Conservation (phyloP, 495 filamentous ascomycete genomes). For the Lophium mytilinum region DNA sequence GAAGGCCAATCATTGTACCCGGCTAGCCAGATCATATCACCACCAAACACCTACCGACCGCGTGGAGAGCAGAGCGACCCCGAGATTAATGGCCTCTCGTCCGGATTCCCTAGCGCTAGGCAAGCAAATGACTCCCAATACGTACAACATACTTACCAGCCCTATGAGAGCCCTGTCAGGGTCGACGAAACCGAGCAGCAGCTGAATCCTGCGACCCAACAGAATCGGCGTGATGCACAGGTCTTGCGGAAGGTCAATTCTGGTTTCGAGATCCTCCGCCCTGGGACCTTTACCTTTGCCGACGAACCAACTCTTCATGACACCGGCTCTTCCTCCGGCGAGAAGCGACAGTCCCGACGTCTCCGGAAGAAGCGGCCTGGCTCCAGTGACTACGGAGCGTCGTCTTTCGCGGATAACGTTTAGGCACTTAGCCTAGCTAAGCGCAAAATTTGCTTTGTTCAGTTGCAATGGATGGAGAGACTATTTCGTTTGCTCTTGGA, state of each 20-base stretch:
- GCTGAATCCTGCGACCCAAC: constrained; percentile 13
- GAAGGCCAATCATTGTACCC: constrained; percentile 11
- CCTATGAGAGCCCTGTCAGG: too few species aligned
- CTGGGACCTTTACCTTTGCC: constrained; percentile 38
- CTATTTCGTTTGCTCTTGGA: too few species aligned
- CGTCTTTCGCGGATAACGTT: constrained; percentile 16
- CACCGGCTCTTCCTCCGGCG: constrained; percentile 6
- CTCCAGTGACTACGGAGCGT: not conserved
- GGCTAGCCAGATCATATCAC: constrained; percentile 17
- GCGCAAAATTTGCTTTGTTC: too few species aligned
- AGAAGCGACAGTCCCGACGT: constrained; percentile 30
- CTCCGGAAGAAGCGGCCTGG: constrained; percentile 25
- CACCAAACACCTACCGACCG: constrained; percentile 21
- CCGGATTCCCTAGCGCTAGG: too few species aligned
- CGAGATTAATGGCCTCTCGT: constrained; percentile 1
- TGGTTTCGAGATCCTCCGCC: constrained; percentile 53
- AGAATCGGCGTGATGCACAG: constrained; percentile 38
- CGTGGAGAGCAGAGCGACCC: constrained; percentile 11
- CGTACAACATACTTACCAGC: too few species aligned
- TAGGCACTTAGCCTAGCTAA: not conserved
- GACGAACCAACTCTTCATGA: constrained; percentile 9
- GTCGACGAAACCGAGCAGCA: too few species aligned
- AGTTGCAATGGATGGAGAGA: too few species aligned
- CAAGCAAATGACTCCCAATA: too few species aligned
- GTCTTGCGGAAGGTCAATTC: constrained; percentile 50